Evolutionary conservation across 2,329 filamentous ascomycete genomes (phyloP).

Genomic region (Rasamsonia emersonii): DNA sequence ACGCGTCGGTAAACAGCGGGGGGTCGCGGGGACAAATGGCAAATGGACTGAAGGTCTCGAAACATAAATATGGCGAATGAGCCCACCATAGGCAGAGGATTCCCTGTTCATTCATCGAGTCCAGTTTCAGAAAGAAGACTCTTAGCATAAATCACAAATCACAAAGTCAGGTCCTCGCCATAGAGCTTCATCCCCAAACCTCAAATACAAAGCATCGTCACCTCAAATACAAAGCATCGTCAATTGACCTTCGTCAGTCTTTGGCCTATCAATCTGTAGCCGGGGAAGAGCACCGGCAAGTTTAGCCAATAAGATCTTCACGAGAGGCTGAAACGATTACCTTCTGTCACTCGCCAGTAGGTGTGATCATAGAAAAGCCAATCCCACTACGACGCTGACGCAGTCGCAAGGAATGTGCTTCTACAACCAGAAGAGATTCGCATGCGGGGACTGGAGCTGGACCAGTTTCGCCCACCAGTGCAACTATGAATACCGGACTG

Average conservation of each 20-base stretch:
- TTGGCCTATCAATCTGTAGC: conserved; percentile 26
- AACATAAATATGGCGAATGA: conserved; percentile 33
- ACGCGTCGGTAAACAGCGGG: conserved; percentile 23
- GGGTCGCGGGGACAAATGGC: conserved; percentile 16
- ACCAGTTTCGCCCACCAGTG: conserved; percentile 87
- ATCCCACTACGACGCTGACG: conserved; percentile 18
- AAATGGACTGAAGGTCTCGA: conserved; percentile 18
- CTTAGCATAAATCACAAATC: conserved; percentile 15
- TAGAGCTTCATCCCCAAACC: conserved; percentile 17
- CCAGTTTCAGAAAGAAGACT: conserved; percentile 23
- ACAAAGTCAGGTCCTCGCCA: conserved; percentile 11
- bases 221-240: conserved; percentile 10
- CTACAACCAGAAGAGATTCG: conserved; percentile 81
- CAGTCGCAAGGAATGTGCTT: conserved; percentile 67
- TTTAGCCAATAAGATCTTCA: conserved; percentile 23
- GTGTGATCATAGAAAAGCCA: conserved; percentile 19
- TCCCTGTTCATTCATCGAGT: conserved; percentile 15
- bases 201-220: conserved; percentile 7
- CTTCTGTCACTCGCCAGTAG: conserved; percentile 21
- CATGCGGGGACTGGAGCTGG: conserved; percentile 91
- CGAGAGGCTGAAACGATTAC: conserved; percentile 26
- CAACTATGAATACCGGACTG: conserved; percentile 87
- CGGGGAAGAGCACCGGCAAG: conserved; percentile 16
- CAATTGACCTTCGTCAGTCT: conserved; percentile 16
- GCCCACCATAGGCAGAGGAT: conserved; percentile 19